Conservation (phyloP, 2,329 filamentous ascomycete species). For the Aureobasidium sp. region DNA sequence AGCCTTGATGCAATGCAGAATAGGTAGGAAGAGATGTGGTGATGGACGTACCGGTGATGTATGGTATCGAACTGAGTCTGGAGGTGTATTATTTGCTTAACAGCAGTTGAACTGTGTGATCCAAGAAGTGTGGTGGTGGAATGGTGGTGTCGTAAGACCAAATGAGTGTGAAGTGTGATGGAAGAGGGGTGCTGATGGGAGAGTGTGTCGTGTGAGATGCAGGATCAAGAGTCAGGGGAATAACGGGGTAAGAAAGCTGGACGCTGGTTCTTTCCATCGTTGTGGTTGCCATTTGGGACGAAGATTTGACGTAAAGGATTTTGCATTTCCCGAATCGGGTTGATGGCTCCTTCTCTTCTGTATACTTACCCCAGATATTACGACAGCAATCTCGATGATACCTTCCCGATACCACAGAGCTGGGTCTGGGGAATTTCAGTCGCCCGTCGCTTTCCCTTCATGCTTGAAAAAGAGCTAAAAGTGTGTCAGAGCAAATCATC, state of each 20-base stretch:
- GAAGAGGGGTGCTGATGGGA: neutral
- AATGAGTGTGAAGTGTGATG: slow-evolving; percentile 8
- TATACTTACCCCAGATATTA: slow-evolving; percentile 2
- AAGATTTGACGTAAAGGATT: neutral
- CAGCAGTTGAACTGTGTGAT: neutral
- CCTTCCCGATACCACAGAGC: neutral
- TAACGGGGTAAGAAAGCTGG: neutral
- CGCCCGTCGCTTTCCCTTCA: neutral
- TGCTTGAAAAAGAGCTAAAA: neutral
- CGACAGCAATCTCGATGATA: neutral
- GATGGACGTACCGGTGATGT: neutral
- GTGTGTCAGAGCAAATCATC: slow-evolving; percentile 2
- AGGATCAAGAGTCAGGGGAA: neutral
- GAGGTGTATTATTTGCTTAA: slow-evolving; percentile 1
- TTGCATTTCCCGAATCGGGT: neutral
- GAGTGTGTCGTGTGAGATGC: neutral
- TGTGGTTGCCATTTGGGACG: neutral
- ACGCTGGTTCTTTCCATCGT: neutral
- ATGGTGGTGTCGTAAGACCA: neutral
- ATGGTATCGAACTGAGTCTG: neutral
- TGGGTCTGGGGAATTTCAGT: neutral
- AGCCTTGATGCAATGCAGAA: slow-evolving; percentile 1
- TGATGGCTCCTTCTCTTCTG: neutral
- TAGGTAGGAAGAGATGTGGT: neutral
- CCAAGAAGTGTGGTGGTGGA: neutral